Conservation (phyloP, 2,329 filamentous ascomycete genomes). For the Beauveria rudraprayagi region DNA sequence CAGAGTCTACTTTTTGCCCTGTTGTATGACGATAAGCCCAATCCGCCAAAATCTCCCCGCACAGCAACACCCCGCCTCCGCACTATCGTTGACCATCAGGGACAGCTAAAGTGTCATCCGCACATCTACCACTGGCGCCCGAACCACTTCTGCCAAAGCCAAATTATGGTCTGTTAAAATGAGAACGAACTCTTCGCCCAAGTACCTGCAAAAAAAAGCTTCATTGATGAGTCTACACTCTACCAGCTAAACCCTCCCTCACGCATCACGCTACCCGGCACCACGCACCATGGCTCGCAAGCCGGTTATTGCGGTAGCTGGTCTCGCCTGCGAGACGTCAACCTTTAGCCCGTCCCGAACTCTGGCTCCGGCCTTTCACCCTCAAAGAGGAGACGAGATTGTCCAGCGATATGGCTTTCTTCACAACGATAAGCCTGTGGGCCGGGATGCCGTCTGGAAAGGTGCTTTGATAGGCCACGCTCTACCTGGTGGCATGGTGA, state of each 20-base stretch:
- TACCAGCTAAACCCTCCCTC: background rate
- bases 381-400: slow-evolving; percentile 34
- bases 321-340: slow-evolving; percentile 46
- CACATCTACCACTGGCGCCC: background rate
- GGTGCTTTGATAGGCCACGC: slow-evolving; percentile 44
- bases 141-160: background rate
- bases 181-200: too few species aligned
- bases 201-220: too few species aligned
- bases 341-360: slow-evolving; percentile 44
- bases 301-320: slow-evolving; percentile 42
- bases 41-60: background rate
- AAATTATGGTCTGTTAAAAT: too few species aligned
- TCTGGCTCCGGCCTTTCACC: slow-evolving; percentile 39
- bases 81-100: too few species aligned
- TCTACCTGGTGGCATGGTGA: slow-evolving; percentile 40
- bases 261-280: background rate
- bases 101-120: background rate
- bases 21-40: background rate
- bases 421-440: slow-evolving; percentile 30
- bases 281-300: slow-evolving; percentile 11
- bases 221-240: background rate
- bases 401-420: slow-evolving; percentile 39
- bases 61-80: background rate
- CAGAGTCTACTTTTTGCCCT: too few species aligned
- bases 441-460: slow-evolving; percentile 37